A percentile compares a stretch with the other conserved stretches of the same genome.
These are phyloP conservation scores for Davidsoniella virescens DNA, from an alignment of 2,329 filamentous ascomycete species.

Conservation along the genomic window DNA sequence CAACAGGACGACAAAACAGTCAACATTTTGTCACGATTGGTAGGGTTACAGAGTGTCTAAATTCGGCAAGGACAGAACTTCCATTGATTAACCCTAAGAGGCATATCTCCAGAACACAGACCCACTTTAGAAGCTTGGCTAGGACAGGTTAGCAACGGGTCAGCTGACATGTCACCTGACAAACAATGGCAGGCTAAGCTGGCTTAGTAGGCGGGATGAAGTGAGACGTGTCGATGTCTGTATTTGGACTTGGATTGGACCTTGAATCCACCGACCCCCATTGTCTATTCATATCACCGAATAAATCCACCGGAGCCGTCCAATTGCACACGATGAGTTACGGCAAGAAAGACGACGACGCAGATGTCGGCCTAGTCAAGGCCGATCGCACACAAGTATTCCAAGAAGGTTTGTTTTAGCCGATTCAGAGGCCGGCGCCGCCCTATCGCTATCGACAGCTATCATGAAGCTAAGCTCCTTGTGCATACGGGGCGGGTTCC, in stretches of 20 bases:
- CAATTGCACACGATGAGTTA: constrained; percentile 61
- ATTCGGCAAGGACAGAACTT: neutral
- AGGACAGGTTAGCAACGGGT: neutral
- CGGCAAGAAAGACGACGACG: constrained; percentile 99
- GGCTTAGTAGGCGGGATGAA: neutral
- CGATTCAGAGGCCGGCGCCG: constrained; percentile 14
- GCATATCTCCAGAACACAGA: no score
- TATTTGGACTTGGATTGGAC: constrained; percentile 4
- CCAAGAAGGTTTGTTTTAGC: constrained; percentile 65
- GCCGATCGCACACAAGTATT: constrained; percentile 96
- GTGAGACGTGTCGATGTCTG: constrained; percentile 14
- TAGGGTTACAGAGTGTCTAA: no score
- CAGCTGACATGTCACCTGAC: neutral
- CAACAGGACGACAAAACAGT: no score
- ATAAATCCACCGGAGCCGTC: constrained; percentile 4
- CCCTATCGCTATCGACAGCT: constrained; percentile 15
- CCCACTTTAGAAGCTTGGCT: neutral
- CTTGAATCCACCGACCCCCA: constrained; percentile 5
- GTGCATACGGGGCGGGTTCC: neutral
- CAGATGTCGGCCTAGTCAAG: constrained; percentile 82
- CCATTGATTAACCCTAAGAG: neutral
- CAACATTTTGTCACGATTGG: no score
- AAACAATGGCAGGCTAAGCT: neutral
- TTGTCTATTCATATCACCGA: constrained; percentile 1
- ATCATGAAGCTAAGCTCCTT: constrained; percentile 19